Conservation (phyloP, 2,329 filamentous ascomycete species). For the Fusarium bulbicola region DNA sequence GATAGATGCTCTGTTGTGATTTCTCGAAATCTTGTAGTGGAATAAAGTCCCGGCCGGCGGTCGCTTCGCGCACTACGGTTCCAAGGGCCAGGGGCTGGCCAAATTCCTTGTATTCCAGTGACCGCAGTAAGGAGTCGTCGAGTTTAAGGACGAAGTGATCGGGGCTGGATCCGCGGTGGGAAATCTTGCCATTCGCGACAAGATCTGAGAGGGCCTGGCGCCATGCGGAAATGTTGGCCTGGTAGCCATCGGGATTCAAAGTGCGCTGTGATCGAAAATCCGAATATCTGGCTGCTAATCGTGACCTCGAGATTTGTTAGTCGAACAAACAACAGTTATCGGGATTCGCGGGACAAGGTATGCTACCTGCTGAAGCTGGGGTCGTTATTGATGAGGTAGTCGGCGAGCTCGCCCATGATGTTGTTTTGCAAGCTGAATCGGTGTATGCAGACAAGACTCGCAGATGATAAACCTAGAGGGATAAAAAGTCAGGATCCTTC, state of each 20-base stretch:
- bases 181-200: slow-evolving; percentile 66
- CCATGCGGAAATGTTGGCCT: slow-evolving; percentile 83
- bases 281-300: slow-evolving; percentile 86
- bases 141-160: slow-evolving; percentile 63
- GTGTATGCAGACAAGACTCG: background rate
- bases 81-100: slow-evolving; percentile 84
- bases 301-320: slow-evolving; percentile 62
- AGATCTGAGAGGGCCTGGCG: slow-evolving; percentile 76
- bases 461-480: background rate
- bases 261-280: slow-evolving; percentile 80
- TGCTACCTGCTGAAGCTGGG: slow-evolving; percentile 67
- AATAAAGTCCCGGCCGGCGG: slow-evolving; percentile 74
- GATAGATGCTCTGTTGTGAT: slow-evolving; percentile 76
- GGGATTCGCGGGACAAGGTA: background rate
- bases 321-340: background rate
- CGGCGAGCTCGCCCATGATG: slow-evolving; percentile 73
- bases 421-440: background rate
- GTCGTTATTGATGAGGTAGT: slow-evolving; percentile 70
- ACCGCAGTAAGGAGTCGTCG: slow-evolving; percentile 71
- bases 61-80: slow-evolving; percentile 78
- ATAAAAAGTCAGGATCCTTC: background rate
- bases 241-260: slow-evolving; percentile 86
- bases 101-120: slow-evolving; percentile 79
- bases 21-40: slow-evolving; percentile 74
- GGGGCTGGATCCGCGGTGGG: slow-evolving; percentile 51